These are phyloP conservation scores for Rhizopogon roseolus DNA, from an alignment of 768 basidiomycete genomes.

Conservation along the genomic window DNA sequence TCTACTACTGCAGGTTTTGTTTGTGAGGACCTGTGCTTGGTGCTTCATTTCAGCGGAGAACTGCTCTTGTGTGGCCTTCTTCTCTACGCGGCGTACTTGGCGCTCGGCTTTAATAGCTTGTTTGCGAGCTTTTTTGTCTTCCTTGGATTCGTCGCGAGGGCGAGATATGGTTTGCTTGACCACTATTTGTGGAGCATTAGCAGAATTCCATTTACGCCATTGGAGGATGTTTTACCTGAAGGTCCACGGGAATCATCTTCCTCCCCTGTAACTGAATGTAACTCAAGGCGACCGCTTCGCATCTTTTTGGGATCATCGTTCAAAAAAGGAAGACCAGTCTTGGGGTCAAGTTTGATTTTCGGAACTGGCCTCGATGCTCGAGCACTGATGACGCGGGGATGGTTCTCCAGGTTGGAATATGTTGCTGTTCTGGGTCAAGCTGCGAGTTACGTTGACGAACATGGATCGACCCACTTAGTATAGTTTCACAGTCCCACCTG, in stretches of 20 bases:
- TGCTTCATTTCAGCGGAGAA: constrained; percentile 60
- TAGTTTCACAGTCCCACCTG: constrained; percentile 95
- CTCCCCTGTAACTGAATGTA: constrained; percentile 22
- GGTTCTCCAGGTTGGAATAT: constrained; percentile 96
- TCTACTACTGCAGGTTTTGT: constrained; percentile 33
- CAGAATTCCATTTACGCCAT: neutral
- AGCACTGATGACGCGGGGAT: constrained; percentile 82
- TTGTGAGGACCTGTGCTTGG: constrained; percentile 45
- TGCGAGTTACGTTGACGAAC: neutral
- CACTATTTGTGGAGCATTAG: constrained; percentile 7
- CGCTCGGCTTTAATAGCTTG: constrained; percentile 62
- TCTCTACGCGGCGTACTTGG: constrained; percentile 59
- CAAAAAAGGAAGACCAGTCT: constrained; percentile 70
- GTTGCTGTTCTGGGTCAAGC: constrained; percentile 56
- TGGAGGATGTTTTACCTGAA: neutral
- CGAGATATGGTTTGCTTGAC: constrained; percentile 54
- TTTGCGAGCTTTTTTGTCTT: constrained; percentile 72
- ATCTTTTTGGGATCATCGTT: constrained; percentile 5
- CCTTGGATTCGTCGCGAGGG: constrained; percentile 69
- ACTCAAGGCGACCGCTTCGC: constrained; percentile 4
- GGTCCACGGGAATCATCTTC: constrained; percentile 11
- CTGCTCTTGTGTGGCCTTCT: constrained; percentile 60
- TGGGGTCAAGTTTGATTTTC: constrained; percentile 68
- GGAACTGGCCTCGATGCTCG: constrained; percentile 48
- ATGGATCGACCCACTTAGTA: constrained; percentile 63